phyloP scores from a whole-genome alignment of 1,284 basidiomycete genomes.

The Malassezia japonica region DNA sequence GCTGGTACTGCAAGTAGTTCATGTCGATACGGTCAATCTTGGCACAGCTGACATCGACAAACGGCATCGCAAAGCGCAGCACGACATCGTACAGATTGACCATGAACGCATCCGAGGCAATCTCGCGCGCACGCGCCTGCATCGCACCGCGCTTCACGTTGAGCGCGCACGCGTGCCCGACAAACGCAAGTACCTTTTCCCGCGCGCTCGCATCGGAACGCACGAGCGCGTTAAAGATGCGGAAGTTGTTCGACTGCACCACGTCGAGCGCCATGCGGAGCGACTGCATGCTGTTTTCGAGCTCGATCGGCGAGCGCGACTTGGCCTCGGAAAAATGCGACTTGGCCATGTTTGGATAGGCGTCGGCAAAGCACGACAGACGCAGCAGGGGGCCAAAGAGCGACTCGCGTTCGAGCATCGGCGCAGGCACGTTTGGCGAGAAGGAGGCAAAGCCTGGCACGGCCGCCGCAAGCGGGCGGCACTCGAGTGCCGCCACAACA shows the following conservation, averaged over 20 bases:
- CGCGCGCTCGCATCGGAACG: conserved; percentile 68
- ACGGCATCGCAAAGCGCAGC: conserved; percentile 83
- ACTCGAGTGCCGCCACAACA: conserved; percentile 65
- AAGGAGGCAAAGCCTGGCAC: conserved; percentile 56
- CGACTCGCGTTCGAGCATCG: conserved; percentile 42
- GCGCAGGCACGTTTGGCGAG: conserved; percentile 59
- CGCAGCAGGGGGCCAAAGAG: conserved; percentile 39
- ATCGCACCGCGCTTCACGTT: conserved; percentile 82
- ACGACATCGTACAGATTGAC: conserved; percentile 75
- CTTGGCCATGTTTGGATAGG: conserved; percentile 30
- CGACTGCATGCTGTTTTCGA: conserved; percentile 29
- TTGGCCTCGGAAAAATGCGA: conserved; percentile 32
- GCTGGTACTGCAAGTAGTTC: conserved; percentile 54
- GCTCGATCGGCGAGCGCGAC: conserved; percentile 24
- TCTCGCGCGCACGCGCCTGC: conserved; percentile 71
- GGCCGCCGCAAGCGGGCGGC: conserved; percentile 66
- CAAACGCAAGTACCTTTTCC: conserved; percentile 75
- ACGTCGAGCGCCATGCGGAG: conserved; percentile 35
- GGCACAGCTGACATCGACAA: conserved; percentile 81
- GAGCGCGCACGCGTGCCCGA: conserved; percentile 63
- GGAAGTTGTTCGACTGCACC: conserved; percentile 66
- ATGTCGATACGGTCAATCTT: conserved; percentile 81
- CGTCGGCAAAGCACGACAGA: conserved; percentile 36
- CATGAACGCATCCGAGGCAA: conserved; percentile 87
- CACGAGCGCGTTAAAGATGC: conserved; percentile 78